These are phyloP conservation scores for Fusarium caatingaense DNA, from an alignment of 2,329 filamentous ascomycete genomes.

Conservation along the genomic window DNA sequence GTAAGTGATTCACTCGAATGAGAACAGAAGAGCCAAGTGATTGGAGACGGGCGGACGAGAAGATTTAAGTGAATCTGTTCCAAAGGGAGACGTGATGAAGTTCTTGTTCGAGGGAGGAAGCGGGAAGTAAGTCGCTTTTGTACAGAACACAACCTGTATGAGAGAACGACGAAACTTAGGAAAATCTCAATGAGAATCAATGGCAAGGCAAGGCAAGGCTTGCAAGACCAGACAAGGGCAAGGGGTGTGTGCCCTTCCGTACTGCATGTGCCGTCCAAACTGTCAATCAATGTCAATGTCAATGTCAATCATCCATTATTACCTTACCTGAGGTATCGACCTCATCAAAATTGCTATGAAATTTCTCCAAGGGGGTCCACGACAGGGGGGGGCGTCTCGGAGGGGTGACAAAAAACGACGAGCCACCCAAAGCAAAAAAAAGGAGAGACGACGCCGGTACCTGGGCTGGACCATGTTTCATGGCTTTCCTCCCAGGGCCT, in stretches of 20 bases:
- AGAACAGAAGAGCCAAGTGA: neutral
- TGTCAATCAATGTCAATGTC: conserved; percentile 13
- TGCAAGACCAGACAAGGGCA: conserved; percentile 24
- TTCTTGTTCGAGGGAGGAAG: conserved; percentile 35
- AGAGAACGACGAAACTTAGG: conserved; percentile 22
- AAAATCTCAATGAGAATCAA: conserved; percentile 26
- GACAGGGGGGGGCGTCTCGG: conserved; percentile 24
- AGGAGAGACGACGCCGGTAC: conserved; percentile 32
- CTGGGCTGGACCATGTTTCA: conserved; percentile 41
- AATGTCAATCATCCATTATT: conserved; percentile 23
- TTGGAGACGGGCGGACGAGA: conserved; percentile 3
- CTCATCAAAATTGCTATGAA: conserved; percentile 39
- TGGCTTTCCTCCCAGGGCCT: conserved; percentile 36
- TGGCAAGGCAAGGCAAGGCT: conserved; percentile 17
- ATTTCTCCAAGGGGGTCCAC: conserved; percentile 31
- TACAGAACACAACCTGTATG: conserved; percentile 28
- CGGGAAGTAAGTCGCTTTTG: conserved; percentile 43
- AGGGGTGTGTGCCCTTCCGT: conserved; percentile 9
- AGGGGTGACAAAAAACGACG: conserved; percentile 35
- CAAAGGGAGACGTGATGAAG: conserved; percentile 38
- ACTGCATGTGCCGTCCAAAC: conserved; percentile 14
- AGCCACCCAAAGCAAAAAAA: conserved; percentile 34
- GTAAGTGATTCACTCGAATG: conserved; percentile 36
- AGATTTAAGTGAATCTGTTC: conserved; percentile 30
- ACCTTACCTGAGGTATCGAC: conserved; percentile 33